A percentile compares a stretch with the other conserved stretches of the same genome.
Conservation (phyloP, 192 early-diverging fungal genomes). For the Linnemannia zychae region DNA sequence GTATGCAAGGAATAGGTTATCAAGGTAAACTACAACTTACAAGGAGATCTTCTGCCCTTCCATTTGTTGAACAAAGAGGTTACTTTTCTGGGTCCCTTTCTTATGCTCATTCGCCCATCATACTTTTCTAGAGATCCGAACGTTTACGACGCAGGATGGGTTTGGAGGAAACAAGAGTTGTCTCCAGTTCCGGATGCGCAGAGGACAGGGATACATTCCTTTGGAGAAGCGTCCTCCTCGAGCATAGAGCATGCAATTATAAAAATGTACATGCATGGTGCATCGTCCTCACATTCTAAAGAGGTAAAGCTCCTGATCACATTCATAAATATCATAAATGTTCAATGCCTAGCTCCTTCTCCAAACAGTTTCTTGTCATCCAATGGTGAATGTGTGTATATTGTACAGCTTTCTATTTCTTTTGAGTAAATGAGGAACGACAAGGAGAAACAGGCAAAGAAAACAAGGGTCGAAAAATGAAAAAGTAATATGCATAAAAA, state of each 20-base stretch:
- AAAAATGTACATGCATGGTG: neutral
- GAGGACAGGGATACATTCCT: constrained; percentile 43
- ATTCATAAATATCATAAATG: neutral
- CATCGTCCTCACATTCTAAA: too few relatives aligned
- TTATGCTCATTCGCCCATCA: neutral
- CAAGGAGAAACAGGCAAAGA: constrained; percentile 7
- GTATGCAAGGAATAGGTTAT: constrained; percentile 41
- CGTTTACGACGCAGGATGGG: constrained; percentile 52
- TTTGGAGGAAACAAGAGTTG: constrained; percentile 57
- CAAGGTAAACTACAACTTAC: constrained; percentile 31
- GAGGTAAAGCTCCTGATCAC: too few relatives aligned
- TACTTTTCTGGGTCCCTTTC: neutral
- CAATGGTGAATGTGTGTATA: constrained; percentile 10
- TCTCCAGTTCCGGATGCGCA: constrained; percentile 47
- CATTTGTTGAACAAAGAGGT: neutral
- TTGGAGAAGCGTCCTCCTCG: constrained; percentile 42
- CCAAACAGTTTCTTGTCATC: too few relatives aligned
- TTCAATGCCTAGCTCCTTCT: neutral
- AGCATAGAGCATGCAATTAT: constrained; percentile 9
- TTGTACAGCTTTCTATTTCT: constrained; percentile 30
- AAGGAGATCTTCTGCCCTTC: too few relatives aligned
- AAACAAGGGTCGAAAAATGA: constrained; percentile 8
- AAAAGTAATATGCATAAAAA: neutral
- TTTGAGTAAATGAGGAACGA: neutral
- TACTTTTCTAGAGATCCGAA: constrained; percentile 30